A percentile compares a stretch with the other conserved stretches of the same genome.
Evolutionary conservation across 805 yeast species (phyloP).

Genomic region (Jamesozyma lodderae): DNA sequence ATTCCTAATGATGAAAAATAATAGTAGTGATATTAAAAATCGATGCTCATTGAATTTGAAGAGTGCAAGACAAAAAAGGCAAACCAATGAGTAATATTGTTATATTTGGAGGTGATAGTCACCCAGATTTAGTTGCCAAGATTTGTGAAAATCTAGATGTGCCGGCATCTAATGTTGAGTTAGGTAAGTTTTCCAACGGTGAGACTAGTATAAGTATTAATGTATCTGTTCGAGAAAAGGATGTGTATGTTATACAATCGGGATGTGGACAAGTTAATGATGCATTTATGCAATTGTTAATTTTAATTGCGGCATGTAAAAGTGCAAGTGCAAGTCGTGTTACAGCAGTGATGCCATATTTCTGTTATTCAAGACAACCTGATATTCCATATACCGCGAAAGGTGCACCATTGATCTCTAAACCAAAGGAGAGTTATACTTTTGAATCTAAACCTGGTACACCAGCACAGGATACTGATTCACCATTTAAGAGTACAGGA

Average conservation of each 20-base stretch:
- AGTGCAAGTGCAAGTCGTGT: conserved; percentile 83
- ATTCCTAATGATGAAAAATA: neutral
- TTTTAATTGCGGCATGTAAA: conserved; percentile 86
- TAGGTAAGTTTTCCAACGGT: conserved; percentile 76
- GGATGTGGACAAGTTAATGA: conserved; percentile 89
- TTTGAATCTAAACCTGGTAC: conserved; percentile 14
- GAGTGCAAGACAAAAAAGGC: too few species aligned
- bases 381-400: conserved; percentile 76
- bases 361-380: conserved; percentile 94
- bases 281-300: conserved; percentile 69
- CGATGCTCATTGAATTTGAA: too few species aligned
- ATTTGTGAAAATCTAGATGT: conserved; percentile 75
- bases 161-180: conserved; percentile 55
- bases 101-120: conserved; percentile 85
- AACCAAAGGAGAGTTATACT: conserved; percentile 19
- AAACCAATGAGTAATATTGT: conserved; percentile 43
- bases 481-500: conserved; percentile 12
- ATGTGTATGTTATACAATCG: conserved; percentile 79
- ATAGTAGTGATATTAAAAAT: neutral
- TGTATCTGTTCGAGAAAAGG: conserved; percentile 92
- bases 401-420: conserved; percentile 57
- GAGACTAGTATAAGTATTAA: conserved; percentile 81
- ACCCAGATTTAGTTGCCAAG: conserved; percentile 63
- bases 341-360: conserved; percentile 85
- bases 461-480: too few species aligned